phyloP scores from a whole-genome alignment of 176 grass and related monocot genomes.

The Metroxylon sagu region DNA sequence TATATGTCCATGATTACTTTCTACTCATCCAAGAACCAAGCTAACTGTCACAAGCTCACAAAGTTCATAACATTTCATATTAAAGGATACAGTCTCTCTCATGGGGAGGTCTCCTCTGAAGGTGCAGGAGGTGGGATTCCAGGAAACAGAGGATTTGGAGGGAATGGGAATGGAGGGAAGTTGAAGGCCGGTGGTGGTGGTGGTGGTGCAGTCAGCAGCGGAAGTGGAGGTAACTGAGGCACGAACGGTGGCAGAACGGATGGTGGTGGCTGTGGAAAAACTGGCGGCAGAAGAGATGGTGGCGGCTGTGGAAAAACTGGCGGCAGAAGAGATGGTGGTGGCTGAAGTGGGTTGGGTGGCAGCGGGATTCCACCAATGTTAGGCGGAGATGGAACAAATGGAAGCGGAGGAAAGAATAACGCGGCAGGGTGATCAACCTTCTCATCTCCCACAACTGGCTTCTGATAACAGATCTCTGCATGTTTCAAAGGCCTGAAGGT shows the following conservation, averaged over 20 bases:
- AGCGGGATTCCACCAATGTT: slow-evolving; percentile 23
- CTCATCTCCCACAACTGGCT: background rate
- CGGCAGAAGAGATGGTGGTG: slow-evolving; percentile 3
- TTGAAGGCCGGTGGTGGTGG: background rate
- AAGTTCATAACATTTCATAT: no score
- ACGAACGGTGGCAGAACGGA: background rate
- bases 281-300: slow-evolving; percentile 1
- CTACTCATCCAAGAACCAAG: no score
- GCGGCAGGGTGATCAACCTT: slow-evolving; percentile 10
- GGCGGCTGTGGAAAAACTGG: background rate
- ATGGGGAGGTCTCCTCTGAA: background rate
- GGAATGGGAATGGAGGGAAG: background rate
- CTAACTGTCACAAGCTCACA: no score
- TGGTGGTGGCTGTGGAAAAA: slow-evolving; percentile 6
- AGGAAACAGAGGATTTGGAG: slow-evolving; percentile 3
- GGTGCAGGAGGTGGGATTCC: background rate
- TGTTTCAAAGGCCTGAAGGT: slow-evolving; percentile 28
- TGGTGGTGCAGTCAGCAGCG: background rate
- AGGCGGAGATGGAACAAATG: slow-evolving; percentile 14
- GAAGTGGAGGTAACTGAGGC: slow-evolving; percentile 7
- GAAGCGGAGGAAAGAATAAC: slow-evolving; percentile 13
- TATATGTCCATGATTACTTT: no score
- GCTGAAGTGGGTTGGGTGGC: slow-evolving; percentile 11
- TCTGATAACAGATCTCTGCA: slow-evolving; percentile 19
- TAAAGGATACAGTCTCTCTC: background rate